Base-by-base conservation (phyloP, 2,329 filamentous ascomycete species). In the Teratosphaeria nubilosa region DNA sequence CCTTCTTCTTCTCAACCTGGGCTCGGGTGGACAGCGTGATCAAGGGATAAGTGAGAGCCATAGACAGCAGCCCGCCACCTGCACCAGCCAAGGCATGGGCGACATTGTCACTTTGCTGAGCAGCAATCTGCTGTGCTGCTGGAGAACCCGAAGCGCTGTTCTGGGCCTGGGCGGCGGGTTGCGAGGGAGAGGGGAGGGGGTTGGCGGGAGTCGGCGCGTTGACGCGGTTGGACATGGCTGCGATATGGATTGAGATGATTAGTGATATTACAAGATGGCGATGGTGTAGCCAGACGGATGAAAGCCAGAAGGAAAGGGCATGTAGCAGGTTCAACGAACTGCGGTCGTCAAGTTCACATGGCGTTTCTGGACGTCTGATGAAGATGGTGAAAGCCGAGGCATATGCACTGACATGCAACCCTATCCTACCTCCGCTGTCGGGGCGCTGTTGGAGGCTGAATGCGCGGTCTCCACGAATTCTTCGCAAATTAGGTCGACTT, bases 11-110 rank as follows among this genome's bases (percentile, higher is more conserved):
- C 77, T 99, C 94, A 73, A 99, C 92, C 76, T 99, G 94, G 51
- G 94, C 94, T 72, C 94, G 88, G 34, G 94, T 99, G 24, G 94
- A 99, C 63, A 99, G 86, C 34, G 94, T 97, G 72, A 99, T 95
- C 68, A 99, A 85, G 50, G 94, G 94, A 63, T 82, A 95, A 85
- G 94, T 99, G 75, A 99, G 77, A 66, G 91, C 83, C 90, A 97
- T 99, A 66, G 94, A 96, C 59, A 97, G 78, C 59, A 99, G 86
- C 60, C 94, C 94, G 65, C 94, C 94, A 66, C 94, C 94, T 55
- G 91, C 90, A 65, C 92, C 92, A 58, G 91, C 90, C 59, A 97
- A 83, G 61, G 92, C 92, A 77, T 97, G 92, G 58, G 92, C 91
- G 71, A 97, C 90, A 79, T 96, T 96, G 80, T 97, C 92, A 72